Evolutionary conservation across 768 basidiomycete species (phyloP), one percentile per base, ranked within the genome.

Genomic region (Boletus rufocinnamomeus): DNA sequence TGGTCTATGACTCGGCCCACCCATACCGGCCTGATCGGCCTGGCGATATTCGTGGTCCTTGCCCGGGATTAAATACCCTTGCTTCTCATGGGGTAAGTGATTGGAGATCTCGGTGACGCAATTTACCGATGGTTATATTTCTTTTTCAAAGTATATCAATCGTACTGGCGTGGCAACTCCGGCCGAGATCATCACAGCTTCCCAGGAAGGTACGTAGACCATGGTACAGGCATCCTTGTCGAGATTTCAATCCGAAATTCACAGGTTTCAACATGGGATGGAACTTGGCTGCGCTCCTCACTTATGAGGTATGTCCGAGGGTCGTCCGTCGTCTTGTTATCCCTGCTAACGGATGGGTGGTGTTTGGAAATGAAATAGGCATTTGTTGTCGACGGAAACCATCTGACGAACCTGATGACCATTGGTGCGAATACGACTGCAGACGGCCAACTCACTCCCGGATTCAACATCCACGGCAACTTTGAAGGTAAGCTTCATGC

Each of bases 251-350:
- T 25, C 19, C 14, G 17, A 44, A 16, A 11, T 2, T 37, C n/a
- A 25, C 34, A 68, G 66, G 66, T 14, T 63, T 68, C 50, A 69
- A 69, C 40, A 69, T 68, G 66, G 66, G 61, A n/a, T 66, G 43
- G 21, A 32, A 47, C 54, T 51, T 69, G 57, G 67, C 67, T 0
- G 2, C 57, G 6, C 63, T 68, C 16, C 21, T 69, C 45, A 61
- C 64, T 27, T 68, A 68, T 47, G 67, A 19, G 35, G 67, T 69
- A 54, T 48, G 53, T 57, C 19, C 2, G 11, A 37, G n/a, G 14
- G 3, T 35, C 10, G 41, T 7, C 11, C n/a, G 0, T 40, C 19
- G 3, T 46, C 9, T 23, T 3, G 16, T 38, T 21, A 32, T 10
- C 21, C 6, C 14, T 27, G n/a, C 46, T 57, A 25, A 61, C n/a